Base-by-base conservation (phyloP, 352 stramenopile genomes). In the Globisporangium radiosum region DNA sequence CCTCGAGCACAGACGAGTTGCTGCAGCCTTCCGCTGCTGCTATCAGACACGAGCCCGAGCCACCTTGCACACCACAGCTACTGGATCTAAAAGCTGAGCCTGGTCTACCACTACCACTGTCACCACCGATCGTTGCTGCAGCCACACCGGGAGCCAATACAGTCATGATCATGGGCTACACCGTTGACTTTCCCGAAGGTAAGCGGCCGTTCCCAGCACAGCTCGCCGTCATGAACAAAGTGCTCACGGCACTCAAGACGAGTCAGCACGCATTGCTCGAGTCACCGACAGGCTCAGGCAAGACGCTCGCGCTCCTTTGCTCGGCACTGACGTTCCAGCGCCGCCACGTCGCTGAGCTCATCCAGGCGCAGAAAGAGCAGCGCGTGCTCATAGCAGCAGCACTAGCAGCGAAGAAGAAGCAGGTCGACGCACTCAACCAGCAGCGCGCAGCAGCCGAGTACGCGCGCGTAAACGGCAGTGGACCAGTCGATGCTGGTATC, bases 121-220 rank as follows among this genome's bases (percentile, higher is more conserved):
- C 25, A 33, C 25, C 25, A 33, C 25, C 25, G 25, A 33, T 33
- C 25, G 25, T 33, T 33, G 25, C 25, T 33, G 25, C 25, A 33
- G 25, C 58, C 4, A 14, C 47, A 13, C 53, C 53, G 1, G 38
- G 40, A 1, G 51, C 54, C 13, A 67, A 63, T 13, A 57, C 62
- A 9, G 66, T 89, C 54, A 78, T 93, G 75, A 88, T 95, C 66
- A 93, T 92, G 82, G 86, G 86, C 56, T 92, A 92, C 76, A 73
- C 66, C 55, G 81, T 95, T 9, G 78, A 70, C 43, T 95, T 95
- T 60, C 82, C 86, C 0, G 64, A 68, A 11, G 84, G 82, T 58
- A 95, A 94, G 71, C 72, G 71, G 59, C 86, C 86, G 55, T 95
- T 95, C 60, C 84, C 86, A 3, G 81, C 86, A 47, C 86, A 95